A percentile compares a stretch with the other conserved stretches of the same genome.
These are phyloP conservation scores for Oryza officinalis DNA, from an alignment of 176 grass and related monocot genomes.

Conservation along the genomic window DNA sequence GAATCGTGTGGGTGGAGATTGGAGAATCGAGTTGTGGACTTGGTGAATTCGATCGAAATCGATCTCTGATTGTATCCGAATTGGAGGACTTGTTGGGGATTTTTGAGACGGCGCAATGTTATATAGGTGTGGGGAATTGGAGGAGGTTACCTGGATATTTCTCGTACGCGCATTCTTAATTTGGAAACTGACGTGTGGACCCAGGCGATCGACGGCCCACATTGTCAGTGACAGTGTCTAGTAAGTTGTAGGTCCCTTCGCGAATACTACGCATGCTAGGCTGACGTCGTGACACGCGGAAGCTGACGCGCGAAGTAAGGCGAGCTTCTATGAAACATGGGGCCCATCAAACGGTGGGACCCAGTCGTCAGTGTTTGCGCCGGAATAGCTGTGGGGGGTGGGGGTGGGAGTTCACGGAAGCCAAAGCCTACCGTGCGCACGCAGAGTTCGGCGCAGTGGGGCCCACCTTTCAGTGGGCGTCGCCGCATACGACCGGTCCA, in stretches of 20 bases:
- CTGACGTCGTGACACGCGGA: conserved; percentile 2
- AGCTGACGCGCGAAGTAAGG: neutral
- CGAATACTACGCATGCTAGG: neutral
- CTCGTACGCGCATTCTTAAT: neutral
- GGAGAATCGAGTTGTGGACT: neutral
- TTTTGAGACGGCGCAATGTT: neutral
- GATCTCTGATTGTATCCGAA: neutral
- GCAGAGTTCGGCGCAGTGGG: neutral
- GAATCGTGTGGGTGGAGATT: neutral
- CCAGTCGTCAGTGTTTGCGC: neutral
- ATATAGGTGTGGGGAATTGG: neutral
- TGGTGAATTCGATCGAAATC: neutral
- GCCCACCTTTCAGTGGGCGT: neutral
- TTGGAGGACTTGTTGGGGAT: neutral
- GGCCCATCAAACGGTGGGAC: neutral
- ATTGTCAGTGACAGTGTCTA: fast-evolving
- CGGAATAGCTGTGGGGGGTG: too few relatives aligned
- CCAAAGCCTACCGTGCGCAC: too few relatives aligned
- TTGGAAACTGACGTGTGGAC: fast-evolving
- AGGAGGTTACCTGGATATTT: conserved; percentile 10
- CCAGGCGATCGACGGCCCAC: fast-evolving
- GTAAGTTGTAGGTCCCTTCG: neutral
- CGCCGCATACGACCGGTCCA: too few relatives aligned
- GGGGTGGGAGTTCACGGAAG: too few relatives aligned
- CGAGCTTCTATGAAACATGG: conserved; percentile 9